A percentile compares a stretch with the other conserved stretches of the same genome.
Evolutionary conservation across 192 early-diverging fungal genomes (phyloP).

Genomic region (Dispira simplex): DNA sequence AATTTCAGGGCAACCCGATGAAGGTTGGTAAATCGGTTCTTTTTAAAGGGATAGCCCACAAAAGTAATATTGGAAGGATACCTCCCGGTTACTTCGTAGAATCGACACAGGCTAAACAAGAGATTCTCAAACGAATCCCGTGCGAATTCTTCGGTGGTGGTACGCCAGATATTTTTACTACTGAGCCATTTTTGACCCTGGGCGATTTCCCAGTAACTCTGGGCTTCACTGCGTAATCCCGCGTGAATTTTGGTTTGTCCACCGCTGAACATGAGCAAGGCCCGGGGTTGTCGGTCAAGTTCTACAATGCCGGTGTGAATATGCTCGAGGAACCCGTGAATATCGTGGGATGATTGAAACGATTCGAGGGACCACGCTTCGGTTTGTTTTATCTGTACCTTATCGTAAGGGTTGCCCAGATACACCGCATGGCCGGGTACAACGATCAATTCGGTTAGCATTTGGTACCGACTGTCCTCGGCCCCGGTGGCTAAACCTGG

Average conservation of each 20-base stretch:
- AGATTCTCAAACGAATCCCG: slow-evolving; percentile 37
- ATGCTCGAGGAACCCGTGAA: slow-evolving; percentile 28
- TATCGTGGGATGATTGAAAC: slow-evolving; percentile 21
- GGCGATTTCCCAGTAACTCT: slow-evolving; percentile 30
- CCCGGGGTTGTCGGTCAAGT: slow-evolving; percentile 19
- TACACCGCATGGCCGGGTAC: slow-evolving; percentile 30
- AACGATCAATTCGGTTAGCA: slow-evolving; percentile 27
- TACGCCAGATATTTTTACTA: slow-evolving; percentile 20
- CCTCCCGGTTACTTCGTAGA: slow-evolving; percentile 27
- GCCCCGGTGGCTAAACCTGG: too few relatives aligned
- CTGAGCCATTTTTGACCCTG: slow-evolving; percentile 27
- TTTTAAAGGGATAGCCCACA: slow-evolving; percentile 27
- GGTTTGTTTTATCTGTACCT: slow-evolving; percentile 19
- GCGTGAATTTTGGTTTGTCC: slow-evolving; percentile 24
- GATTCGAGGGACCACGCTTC: slow-evolving; percentile 25
- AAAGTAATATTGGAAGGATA: slow-evolving; percentile 28
- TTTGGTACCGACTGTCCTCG: slow-evolving; percentile 10
- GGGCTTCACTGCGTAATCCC: slow-evolving; percentile 26
- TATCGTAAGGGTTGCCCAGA: slow-evolving; percentile 15
- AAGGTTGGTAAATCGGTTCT: slow-evolving; percentile 22
- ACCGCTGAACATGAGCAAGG: slow-evolving; percentile 30
- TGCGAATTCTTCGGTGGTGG: slow-evolving; percentile 31
- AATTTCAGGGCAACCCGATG: slow-evolving; percentile 26
- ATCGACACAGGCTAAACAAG: slow-evolving; percentile 31
- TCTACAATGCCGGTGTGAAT: slow-evolving; percentile 24